These are phyloP conservation scores for Neurospora sp. DNA, from an alignment of 495 filamentous ascomycete genomes.

Conservation along the genomic window DNA sequence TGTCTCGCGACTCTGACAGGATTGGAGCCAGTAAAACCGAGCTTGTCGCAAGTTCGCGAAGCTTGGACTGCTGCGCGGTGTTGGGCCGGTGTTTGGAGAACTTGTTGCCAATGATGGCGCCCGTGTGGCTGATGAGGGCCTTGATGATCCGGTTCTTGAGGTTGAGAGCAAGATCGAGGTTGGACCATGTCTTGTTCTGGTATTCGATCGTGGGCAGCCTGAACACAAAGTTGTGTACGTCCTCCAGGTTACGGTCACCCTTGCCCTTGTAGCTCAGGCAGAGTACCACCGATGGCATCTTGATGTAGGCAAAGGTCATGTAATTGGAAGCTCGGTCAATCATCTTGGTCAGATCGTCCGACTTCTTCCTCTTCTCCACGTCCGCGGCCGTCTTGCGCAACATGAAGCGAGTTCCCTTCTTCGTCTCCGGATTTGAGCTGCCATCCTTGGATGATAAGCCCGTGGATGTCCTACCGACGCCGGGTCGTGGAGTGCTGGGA, in stretches of 20 bases:
- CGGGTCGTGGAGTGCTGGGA: slow-evolving; percentile 32
- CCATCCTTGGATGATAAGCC: slow-evolving; percentile 34
- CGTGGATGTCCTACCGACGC: slow-evolving; percentile 42
- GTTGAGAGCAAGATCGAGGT: slow-evolving; percentile 82
- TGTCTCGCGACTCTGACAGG: slow-evolving; percentile 25
- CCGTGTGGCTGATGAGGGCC: slow-evolving; percentile 88
- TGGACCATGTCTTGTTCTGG: slow-evolving; percentile 98
- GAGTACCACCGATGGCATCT: slow-evolving; percentile 86
- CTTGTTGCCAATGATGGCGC: slow-evolving; percentile 95
- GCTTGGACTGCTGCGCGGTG: slow-evolving; percentile 64
- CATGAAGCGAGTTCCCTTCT: slow-evolving; percentile 39
- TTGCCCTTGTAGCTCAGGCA: slow-evolving; percentile 96
- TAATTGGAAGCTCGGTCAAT: slow-evolving; percentile 90
- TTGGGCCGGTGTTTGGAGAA: slow-evolving; percentile 76
- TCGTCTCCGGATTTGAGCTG: slow-evolving; percentile 34
- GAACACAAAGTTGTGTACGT: slow-evolving; percentile 96
- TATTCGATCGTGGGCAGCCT: slow-evolving; percentile 90
- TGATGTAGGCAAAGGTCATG: slow-evolving; percentile 94
- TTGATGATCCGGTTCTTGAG: slow-evolving; percentile 91
- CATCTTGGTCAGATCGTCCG: slow-evolving; percentile 97
- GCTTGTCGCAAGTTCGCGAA: slow-evolving; percentile 67
- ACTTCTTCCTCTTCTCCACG: slow-evolving; percentile 41
- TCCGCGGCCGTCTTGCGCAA: slow-evolving; percentile 26
- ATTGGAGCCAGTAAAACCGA: slow-evolving; percentile 38
- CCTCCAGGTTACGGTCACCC: slow-evolving; percentile 87